These are phyloP conservation scores for Zoysia matrella DNA, from an alignment of 202 grass and related monocot species.

Conservation along the genomic window DNA sequence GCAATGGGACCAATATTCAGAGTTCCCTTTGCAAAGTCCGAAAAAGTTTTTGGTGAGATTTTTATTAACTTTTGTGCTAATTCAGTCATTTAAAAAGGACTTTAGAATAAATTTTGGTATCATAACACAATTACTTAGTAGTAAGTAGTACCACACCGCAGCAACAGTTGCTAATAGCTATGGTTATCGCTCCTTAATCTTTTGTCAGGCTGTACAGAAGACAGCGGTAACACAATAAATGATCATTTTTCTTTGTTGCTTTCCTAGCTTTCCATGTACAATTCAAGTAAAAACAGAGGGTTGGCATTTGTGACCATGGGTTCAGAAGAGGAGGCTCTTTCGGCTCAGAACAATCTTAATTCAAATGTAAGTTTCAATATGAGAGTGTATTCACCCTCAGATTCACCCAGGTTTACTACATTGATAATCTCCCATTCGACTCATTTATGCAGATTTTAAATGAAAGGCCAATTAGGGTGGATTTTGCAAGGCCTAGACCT, in stretches of 20 bases:
- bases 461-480: constrained; percentile 76
- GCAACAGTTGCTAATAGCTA: neutral
- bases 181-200: neutral
- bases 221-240: neutral
- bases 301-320: constrained; percentile 92
- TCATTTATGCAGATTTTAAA: constrained; percentile 40
- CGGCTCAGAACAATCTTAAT: constrained; percentile 68
- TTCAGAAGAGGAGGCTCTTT: constrained; percentile 78
- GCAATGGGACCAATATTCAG: neutral
- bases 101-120: no score
- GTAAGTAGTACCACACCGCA: no score
- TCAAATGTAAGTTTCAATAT: constrained; percentile 68
- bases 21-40: neutral
- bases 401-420: constrained; percentile 2
- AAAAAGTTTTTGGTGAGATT: neutral
- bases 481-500: constrained; percentile 64
- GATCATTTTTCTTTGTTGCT: constrained; percentile 47
- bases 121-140: neutral
- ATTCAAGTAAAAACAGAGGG: constrained; percentile 80
- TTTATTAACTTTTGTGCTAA: neutral
- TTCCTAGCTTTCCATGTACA: constrained; percentile 86
- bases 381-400: neutral
- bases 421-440: neutral
- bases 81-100: neutral
- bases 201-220: neutral